A percentile compares a stretch with the other conserved stretches of the same genome.
These are phyloP conservation scores for Naematelia encephala DNA, from an alignment of 768 basidiomycete species.

Conservation along the genomic window DNA sequence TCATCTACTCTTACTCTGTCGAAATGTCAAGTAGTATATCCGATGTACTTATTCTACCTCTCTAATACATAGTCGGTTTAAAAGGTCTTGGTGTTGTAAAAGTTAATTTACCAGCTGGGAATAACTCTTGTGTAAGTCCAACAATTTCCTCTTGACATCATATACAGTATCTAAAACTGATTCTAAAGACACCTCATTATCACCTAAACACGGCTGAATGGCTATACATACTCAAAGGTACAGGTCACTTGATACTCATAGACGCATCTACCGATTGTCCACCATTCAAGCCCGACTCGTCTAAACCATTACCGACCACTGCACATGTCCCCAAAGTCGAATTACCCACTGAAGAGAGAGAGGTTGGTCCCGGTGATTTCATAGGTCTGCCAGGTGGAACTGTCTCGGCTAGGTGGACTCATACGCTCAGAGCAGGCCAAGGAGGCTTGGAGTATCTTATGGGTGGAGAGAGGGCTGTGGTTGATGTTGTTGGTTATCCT, in stretches of 20 bases:
- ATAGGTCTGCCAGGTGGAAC: constrained; percentile 10
- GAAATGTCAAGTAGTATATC: neutral
- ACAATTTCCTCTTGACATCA: neutral
- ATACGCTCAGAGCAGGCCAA: neutral
- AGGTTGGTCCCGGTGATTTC: constrained; percentile 9
- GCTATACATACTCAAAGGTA: constrained; percentile 13
- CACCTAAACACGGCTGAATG: constrained; percentile 12
- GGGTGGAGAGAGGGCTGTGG: constrained; percentile 3
- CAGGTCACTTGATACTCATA: neutral
- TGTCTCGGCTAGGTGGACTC: constrained; percentile 1
- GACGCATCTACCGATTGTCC: neutral
- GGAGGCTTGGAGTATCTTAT: constrained; percentile 14
- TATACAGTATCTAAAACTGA: neutral
- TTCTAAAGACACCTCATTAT: constrained; percentile 11
- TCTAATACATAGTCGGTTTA: neutral
- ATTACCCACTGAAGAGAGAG: neutral
- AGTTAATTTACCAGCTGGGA: neutral
- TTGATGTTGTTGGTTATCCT: constrained; percentile 1
- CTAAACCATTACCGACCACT: too few relatives aligned
- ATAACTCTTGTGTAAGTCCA: neutral
- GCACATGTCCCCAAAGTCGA: neutral
- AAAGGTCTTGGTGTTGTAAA: neutral
- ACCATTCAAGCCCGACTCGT: neutral
- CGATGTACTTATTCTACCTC: neutral
- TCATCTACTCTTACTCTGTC: too few relatives aligned